phyloP scores from a whole-genome alignment of 306 rosid species.

The Cucumis melo region DNA sequence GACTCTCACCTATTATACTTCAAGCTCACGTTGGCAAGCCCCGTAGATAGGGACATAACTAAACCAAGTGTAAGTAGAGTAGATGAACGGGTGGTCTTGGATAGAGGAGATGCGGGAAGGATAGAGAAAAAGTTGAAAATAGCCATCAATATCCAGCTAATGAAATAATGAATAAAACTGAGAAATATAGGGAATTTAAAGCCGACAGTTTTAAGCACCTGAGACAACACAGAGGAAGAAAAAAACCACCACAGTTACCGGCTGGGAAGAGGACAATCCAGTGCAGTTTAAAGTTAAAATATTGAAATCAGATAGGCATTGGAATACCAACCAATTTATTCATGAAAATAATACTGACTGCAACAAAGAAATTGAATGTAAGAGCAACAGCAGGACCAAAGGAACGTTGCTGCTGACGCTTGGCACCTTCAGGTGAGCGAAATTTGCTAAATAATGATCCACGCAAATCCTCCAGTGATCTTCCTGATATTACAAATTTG shows the following conservation, averaged over 20 bases:
- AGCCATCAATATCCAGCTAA: conserved; percentile 84
- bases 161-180: conserved; percentile 59
- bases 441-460: conserved; percentile 47
- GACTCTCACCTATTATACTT: conserved; percentile 64
- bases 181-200: conserved; percentile 67
- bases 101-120: conserved; percentile 60
- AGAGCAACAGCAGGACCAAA: conserved; percentile 71
- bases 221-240: conserved; percentile 13
- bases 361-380: conserved; percentile 68
- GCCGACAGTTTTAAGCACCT: conserved; percentile 69
- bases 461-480: conserved; percentile 57
- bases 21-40: conserved; percentile 85
- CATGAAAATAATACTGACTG: conserved; percentile 65
- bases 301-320: conserved; percentile 5
- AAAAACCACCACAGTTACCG: conserved; percentile 8
- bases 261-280: conserved; percentile 9
- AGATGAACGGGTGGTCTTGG: conserved; percentile 44
- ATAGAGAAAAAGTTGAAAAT: conserved; percentile 43
- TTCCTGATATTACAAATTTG: conserved; percentile 25
- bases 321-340: conserved; percentile 66
- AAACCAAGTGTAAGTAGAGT: conserved; percentile 57
- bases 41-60: conserved; percentile 78
- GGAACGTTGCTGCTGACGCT: conserved; percentile 48
- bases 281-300: neutral
- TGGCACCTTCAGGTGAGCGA: conserved; percentile 50